Conservation (phyloP, 371 early-diverging fungal species). For the Capniomyces stellatus region DNA sequence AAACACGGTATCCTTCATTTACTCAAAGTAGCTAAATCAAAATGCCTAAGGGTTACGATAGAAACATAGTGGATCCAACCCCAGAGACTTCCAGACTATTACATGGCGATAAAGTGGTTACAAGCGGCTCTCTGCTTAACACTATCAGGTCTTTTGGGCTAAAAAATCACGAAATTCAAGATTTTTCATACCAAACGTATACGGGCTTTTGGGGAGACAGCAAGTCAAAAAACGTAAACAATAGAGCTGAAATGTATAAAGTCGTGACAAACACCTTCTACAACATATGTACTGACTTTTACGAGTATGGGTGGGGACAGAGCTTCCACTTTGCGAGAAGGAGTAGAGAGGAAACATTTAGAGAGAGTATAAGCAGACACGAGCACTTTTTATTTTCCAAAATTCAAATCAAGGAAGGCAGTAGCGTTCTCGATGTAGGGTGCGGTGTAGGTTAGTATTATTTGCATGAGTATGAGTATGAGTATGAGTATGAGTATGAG, state of each 20-base stretch:
- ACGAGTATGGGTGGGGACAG: constrained; percentile 74
- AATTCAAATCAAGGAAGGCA: constrained; percentile 42
- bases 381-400: constrained; percentile 71
- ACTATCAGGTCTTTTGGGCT: constrained; percentile 21
- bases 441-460: constrained; percentile 88
- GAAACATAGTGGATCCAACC: constrained; percentile 18
- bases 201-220: constrained; percentile 19
- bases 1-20: too few relatives aligned
- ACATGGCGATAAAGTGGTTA: constrained; percentile 19
- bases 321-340: constrained; percentile 84
- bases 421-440: constrained; percentile 70
- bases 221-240: constrained; percentile 4
- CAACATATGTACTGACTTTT: constrained; percentile 69
- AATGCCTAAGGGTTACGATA: not conserved
- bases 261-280: constrained; percentile 58
- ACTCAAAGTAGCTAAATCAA: not conserved
- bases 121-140: constrained; percentile 10
- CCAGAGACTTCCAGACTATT: constrained; percentile 23
- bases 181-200: constrained; percentile 24
- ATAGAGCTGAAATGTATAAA: constrained; percentile 41
- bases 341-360: constrained; percentile 55
- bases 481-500: too few relatives aligned
- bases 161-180: constrained; percentile 32
- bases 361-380: constrained; percentile 70
- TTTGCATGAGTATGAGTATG: too few relatives aligned